Evolutionary conservation across 2,329 filamentous ascomycete genomes (phyloP).

Genomic region (Penicillium concentricum): DNA sequence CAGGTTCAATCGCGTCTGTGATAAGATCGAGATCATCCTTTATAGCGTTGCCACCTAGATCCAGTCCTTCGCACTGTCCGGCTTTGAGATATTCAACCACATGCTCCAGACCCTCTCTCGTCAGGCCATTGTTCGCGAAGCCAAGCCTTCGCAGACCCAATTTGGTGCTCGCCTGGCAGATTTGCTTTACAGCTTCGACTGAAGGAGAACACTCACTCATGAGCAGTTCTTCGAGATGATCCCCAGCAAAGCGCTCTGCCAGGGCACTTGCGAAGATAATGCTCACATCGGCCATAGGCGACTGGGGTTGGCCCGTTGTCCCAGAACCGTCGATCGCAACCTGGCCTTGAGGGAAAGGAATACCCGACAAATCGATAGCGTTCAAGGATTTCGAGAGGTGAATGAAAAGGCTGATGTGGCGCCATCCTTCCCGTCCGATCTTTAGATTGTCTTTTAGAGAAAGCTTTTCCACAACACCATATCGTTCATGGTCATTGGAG

Average conservation of each 20-base stretch:
- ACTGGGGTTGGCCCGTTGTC: slow-evolving; percentile 10
- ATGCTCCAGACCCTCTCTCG: slow-evolving; percentile 70
- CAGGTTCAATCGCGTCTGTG: slow-evolving; percentile 35
- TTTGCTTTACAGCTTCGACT: slow-evolving; percentile 66
- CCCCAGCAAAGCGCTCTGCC: slow-evolving; percentile 71
- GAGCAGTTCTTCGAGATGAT: slow-evolving; percentile 76
- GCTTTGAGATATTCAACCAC: slow-evolving; percentile 73
- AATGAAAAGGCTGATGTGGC: slow-evolving; percentile 82
- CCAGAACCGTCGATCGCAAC: slow-evolving; percentile 26
- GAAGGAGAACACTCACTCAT: slow-evolving; percentile 75
- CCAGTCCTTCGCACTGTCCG: slow-evolving; percentile 80
- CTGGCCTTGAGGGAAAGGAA: slow-evolving; percentile 65
- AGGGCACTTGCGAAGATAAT: slow-evolving; percentile 72
- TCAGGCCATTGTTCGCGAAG: slow-evolving; percentile 77
- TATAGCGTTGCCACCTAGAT: slow-evolving; percentile 81
- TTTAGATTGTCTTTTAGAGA: slow-evolving; percentile 86
- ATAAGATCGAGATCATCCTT: slow-evolving; percentile 52
- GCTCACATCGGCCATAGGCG: slow-evolving; percentile 52
- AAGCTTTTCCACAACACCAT: slow-evolving; percentile 79
- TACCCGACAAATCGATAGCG: slow-evolving; percentile 80
- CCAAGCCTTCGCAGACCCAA: slow-evolving; percentile 77
- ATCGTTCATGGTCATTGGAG: slow-evolving; percentile 33
- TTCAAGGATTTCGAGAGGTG: slow-evolving; percentile 87
- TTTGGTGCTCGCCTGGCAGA: slow-evolving; percentile 79
- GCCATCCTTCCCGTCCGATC: slow-evolving; percentile 85